phyloP scores from a whole-genome alignment of 176 grass and related monocot genomes.

The Oryza rufipogon region DNA sequence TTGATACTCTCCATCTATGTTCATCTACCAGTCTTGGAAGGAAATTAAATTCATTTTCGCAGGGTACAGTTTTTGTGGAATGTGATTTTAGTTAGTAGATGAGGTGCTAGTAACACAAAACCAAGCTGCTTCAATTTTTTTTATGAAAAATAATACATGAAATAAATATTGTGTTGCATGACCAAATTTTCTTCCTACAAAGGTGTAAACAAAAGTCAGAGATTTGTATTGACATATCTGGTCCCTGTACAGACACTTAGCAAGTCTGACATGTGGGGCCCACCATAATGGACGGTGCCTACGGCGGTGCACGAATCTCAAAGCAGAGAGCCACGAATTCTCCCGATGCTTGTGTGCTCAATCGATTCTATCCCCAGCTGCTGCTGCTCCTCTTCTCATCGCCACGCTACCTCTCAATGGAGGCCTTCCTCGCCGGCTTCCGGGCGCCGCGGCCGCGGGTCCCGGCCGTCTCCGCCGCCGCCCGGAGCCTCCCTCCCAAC shows the following conservation, averaged over 20 bases:
- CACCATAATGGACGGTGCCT: background rate
- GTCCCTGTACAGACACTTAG: background rate
- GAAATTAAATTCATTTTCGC: background rate
- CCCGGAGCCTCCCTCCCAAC: background rate
- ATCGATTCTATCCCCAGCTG: background rate
- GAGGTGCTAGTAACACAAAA: background rate
- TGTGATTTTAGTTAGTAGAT: background rate
- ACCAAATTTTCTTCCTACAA: no score
- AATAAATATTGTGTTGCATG: no score
- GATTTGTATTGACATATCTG: no score
- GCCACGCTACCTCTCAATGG: constrained; percentile 45
- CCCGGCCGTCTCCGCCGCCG: constrained; percentile 19
- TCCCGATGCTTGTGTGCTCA: no score
- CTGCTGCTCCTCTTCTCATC: background rate
- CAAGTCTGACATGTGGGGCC: background rate
- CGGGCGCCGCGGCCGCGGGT: constrained; percentile 43
- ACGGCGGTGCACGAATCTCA: background rate
- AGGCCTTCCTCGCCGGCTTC: constrained; percentile 67
- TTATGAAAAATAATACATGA: no score
- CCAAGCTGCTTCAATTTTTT: background rate
- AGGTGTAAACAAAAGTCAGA: no score
- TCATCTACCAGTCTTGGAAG: background rate
- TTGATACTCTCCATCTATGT: background rate
- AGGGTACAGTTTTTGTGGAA: background rate
- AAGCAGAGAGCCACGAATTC: background rate